Evolutionary conservation across 108 stramenopile species (phyloP).

Genomic region (Skeletonema potamos): DNA sequence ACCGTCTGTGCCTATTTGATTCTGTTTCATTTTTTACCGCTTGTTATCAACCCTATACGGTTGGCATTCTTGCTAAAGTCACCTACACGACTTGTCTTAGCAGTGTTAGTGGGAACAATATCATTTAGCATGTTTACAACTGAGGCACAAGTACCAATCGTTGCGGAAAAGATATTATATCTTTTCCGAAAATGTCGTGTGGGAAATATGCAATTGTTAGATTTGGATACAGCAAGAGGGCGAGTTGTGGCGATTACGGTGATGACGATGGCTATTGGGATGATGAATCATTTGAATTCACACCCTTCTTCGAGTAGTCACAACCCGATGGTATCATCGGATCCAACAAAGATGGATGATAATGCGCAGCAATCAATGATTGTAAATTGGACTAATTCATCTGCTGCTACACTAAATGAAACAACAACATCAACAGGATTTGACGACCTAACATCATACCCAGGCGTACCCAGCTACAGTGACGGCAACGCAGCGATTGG

Average conservation of each 20-base stretch:
- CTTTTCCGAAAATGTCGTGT: neutral
- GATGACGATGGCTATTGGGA: constrained; percentile 12
- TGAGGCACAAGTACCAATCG: constrained; percentile 19
- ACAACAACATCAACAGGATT: neutral
- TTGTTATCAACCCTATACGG: constrained; percentile 21
- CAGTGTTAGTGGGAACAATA: neutral
- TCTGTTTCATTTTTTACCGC: constrained; percentile 15
- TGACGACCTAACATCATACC: neutral
- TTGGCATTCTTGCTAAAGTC: constrained; percentile 7
- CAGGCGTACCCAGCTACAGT: neutral
- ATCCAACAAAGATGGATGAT: neutral
- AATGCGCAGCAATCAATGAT: neutral
- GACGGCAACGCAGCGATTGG: neutral
- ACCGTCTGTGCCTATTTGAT: constrained; percentile 13
- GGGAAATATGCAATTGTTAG: constrained; percentile 1
- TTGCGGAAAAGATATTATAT: constrained; percentile 19
- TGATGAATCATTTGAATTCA: constrained; percentile 17
- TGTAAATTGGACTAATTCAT: neutral
- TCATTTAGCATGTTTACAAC: constrained; percentile 9
- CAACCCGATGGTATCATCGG: neutral
- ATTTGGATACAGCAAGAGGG: constrained; percentile 25
- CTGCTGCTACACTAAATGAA: neutral
- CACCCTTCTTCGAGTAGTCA: neutral
- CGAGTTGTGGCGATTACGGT: constrained; percentile 16
- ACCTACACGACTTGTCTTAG: constrained; percentile 12